Conservation (phyloP, 441 rosid genomes). For the Manihot esculenta region DNA sequence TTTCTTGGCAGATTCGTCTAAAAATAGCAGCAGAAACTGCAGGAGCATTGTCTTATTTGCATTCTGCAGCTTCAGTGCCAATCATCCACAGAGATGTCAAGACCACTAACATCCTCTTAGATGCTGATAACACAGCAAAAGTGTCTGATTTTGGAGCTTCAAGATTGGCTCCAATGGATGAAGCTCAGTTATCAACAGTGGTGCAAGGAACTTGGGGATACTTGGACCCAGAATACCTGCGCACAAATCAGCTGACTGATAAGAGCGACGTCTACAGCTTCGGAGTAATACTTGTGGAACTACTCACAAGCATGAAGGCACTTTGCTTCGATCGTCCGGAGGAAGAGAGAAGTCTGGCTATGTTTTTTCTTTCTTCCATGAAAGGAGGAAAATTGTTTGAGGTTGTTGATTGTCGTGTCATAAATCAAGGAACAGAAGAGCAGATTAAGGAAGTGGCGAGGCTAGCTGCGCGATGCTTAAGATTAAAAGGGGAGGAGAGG, state of each 20-base stretch:
- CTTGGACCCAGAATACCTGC: conserved; percentile 20
- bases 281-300: conserved; percentile 38
- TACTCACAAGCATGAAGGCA: conserved; percentile 32
- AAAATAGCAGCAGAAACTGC: conserved; percentile 32
- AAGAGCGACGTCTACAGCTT: conserved; percentile 44
- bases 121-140: conserved; percentile 28
- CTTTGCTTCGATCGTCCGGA: conserved; percentile 26
- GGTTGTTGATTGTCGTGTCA: conserved; percentile 18
- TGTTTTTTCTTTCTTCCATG: conserved; percentile 24
- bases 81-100: conserved; percentile 40
- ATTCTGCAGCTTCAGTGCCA: conserved; percentile 35
- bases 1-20: conserved; percentile 33
- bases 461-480: conserved; percentile 31
- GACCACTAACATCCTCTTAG: conserved; percentile 35
- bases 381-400: conserved; percentile 20
- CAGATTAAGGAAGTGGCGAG: conserved; percentile 28
- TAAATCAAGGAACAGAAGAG: conserved; percentile 15
- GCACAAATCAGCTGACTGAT: conserved; percentile 2
- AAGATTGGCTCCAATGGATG: conserved; percentile 30
- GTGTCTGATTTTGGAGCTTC: conserved; percentile 46
- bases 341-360: conserved; percentile 28
- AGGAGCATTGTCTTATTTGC: conserved; percentile 37
- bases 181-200: conserved; percentile 27
- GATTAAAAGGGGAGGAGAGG: conserved; percentile 37
- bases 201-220: conserved; percentile 31